Percentiles rank a stretch among this genome's conserved stretches.
phyloP scores from a whole-genome alignment of 768 basidiomycete genomes.

The Agaricus bisporus region DNA sequence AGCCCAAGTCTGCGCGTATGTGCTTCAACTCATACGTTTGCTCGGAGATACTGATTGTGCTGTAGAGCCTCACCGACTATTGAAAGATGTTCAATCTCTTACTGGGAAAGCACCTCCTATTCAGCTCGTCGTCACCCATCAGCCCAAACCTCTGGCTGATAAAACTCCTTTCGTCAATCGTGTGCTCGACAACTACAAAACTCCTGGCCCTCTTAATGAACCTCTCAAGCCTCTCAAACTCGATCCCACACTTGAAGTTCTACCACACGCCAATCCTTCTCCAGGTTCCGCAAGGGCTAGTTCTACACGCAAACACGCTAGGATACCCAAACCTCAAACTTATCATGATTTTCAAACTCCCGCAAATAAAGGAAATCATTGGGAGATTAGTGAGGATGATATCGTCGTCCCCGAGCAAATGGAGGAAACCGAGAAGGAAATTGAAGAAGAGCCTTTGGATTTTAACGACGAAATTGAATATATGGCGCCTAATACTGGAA shows the following conservation, averaged over 20 bases:
- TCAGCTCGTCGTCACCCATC: constrained; percentile 15
- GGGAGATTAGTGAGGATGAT: constrained; percentile 64
- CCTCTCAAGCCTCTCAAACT: constrained; percentile 24
- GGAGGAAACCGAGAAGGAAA: constrained; percentile 19
- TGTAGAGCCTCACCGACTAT: constrained; percentile 15
- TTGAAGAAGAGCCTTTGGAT: constrained; percentile 20
- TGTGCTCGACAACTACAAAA: constrained; percentile 3
- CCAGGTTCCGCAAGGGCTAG: constrained; percentile 48
- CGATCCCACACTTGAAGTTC: constrained; percentile 13
- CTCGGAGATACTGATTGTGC: not conserved
- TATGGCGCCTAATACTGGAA: constrained; percentile 41
- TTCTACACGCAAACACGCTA: constrained; percentile 58
- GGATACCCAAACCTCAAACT: constrained; percentile 41
- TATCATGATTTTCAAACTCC: constrained; percentile 55
- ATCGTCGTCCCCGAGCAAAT: constrained; percentile 23
- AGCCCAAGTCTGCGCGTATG: constrained; percentile 26
- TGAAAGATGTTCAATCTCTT: constrained; percentile 14
- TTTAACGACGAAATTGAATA: constrained; percentile 47
- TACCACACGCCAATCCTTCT: constrained; percentile 26
- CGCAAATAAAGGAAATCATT: constrained; percentile 55
- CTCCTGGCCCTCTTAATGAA: constrained; percentile 16
- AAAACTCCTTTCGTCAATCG: constrained; percentile 78
- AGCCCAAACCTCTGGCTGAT: constrained; percentile 53
- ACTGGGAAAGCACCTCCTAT: constrained; percentile 11
- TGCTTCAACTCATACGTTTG: not conserved